These are phyloP conservation scores for Batkoa obscura DNA, from an alignment of 371 early-diverging fungal genomes.

Conservation along the genomic window DNA sequence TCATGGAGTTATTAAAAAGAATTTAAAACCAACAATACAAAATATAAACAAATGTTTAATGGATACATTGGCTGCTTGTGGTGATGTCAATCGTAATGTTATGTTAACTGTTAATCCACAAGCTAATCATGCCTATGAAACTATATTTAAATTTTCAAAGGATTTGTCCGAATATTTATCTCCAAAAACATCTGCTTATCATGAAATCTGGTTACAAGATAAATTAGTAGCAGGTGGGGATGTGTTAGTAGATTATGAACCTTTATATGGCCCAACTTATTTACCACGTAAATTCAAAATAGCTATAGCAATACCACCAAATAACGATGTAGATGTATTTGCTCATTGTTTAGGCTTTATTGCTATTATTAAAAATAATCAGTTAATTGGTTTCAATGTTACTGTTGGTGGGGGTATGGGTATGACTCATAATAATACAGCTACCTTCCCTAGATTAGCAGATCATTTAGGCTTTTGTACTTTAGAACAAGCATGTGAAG, in stretches of 20 bases:
- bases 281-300: constrained; percentile 91
- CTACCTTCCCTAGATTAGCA: constrained; percentile 79
- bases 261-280: constrained; percentile 77
- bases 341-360: constrained; percentile 87
- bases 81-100: constrained; percentile 92
- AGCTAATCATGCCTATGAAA: constrained; percentile 51
- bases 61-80: constrained; percentile 87
- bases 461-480: constrained; percentile 58
- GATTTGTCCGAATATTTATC: constrained; percentile 51
- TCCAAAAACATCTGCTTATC: constrained; percentile 76
- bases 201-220: constrained; percentile 89
- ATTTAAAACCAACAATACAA: constrained; percentile 67
- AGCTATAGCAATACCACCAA: constrained; percentile 79
- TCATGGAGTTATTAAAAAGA: constrained; percentile 80
- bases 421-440: constrained; percentile 89
- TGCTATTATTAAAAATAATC: constrained; percentile 56
- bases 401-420: constrained; percentile 95
- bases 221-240: constrained; percentile 55
- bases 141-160: constrained; percentile 48
- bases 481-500: constrained; percentile 50
- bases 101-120: constrained; percentile 74
- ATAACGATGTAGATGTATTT: constrained; percentile 88
- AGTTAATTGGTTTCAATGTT: constrained; percentile 75
- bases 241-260: constrained; percentile 65
- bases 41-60: constrained; percentile 72